Conservation (phyloP, 164 flowering plant species). For the Vitis amurensis region DNA sequence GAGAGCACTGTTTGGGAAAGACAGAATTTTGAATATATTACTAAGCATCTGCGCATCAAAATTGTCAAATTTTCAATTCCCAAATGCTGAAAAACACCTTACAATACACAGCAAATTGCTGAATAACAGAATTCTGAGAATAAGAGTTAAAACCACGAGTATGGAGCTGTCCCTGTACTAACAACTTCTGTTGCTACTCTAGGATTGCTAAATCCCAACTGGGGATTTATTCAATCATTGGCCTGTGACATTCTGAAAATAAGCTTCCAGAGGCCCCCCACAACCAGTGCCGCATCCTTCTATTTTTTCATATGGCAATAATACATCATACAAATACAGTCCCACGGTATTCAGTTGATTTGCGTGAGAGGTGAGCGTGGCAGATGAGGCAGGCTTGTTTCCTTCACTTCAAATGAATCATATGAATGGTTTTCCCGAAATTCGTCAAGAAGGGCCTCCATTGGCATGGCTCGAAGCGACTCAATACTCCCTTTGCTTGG, state of each 20-base stretch:
- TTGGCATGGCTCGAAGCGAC: conserved; percentile 74
- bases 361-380: conserved; percentile 77
- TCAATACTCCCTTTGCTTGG: conserved; percentile 80
- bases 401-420: conserved; percentile 55
- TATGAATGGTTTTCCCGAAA: conserved; percentile 76
- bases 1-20: too few species aligned
- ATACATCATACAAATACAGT: conserved; percentile 19
- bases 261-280: neutral
- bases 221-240: conserved; percentile 33
- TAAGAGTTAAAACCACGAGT: conserved; percentile 5
- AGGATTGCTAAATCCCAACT: conserved; percentile 42
- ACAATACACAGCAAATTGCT: conserved; percentile 8
- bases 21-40: too few species aligned
- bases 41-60: too few species aligned
- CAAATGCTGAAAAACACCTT: neutral
- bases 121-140: neutral
- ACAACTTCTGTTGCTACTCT: conserved; percentile 9
- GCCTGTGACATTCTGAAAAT: neutral
- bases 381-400: conserved; percentile 57
- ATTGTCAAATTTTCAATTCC: neutral
- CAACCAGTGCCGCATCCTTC: too few species aligned
- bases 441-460: conserved; percentile 75
- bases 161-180: conserved; percentile 4
- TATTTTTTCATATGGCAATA: neutral
- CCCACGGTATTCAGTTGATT: conserved; percentile 39